A percentile compares a stretch with the other conserved stretches of the same genome.
Conservation (phyloP, 257 asterid species). For the Cynanchum wilfordii region DNA sequence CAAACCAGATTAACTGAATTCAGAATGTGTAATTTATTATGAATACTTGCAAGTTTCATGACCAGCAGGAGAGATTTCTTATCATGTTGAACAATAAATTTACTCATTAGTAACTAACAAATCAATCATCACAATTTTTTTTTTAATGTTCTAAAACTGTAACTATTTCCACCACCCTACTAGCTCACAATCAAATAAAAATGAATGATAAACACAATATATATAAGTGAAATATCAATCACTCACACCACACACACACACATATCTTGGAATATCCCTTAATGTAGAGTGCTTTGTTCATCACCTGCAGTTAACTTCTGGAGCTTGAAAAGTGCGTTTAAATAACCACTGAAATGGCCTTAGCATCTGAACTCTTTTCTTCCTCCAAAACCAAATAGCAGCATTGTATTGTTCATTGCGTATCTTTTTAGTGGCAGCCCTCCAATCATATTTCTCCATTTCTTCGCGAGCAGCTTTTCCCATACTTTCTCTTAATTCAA, state of each 20-base stretch:
- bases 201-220: conserved; percentile 11
- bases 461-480: conserved; percentile 82
- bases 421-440: conserved; percentile 78
- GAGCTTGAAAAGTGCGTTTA: conserved; percentile 29
- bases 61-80: background rate
- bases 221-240: background rate
- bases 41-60: background rate
- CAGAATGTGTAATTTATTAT: background rate
- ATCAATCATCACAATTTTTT: background rate
- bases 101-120: background rate
- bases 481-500: conserved; percentile 54
- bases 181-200: conserved; percentile 8
- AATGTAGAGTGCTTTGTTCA: background rate
- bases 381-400: conserved; percentile 92
- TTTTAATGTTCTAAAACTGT: background rate
- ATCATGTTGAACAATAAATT: no score
- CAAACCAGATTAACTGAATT: no score
- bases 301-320: conserved; percentile 32
- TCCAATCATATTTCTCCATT: conserved; percentile 90
- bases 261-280: background rate
- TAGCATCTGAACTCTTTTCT: conserved; percentile 52
- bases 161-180: conserved; percentile 5
- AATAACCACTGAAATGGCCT: conserved; percentile 74
- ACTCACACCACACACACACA: background rate
- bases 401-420: conserved; percentile 78